Base-by-base conservation (phyloP, 2,329 filamentous ascomycete species). In the Rhinocladiella mackenziei region DNA sequence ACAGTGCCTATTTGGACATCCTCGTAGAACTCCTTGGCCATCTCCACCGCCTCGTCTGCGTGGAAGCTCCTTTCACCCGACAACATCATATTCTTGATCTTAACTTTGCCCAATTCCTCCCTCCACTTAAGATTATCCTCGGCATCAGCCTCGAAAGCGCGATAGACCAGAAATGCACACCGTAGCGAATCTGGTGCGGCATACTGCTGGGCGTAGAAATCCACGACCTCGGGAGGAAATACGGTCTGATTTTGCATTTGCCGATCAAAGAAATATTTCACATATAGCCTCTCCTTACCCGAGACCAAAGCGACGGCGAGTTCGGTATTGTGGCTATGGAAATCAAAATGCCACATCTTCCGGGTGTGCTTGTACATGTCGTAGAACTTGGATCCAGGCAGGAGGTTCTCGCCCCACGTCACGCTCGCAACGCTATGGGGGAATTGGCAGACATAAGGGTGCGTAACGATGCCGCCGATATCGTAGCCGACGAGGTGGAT, bases 401-500 rank as follows among this genome's bases (percentile, higher is more conserved):
- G 57, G 1, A 66, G 67, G 44, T 65, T 69, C 51, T 72, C 68
- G 10, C 66, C 68, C 65, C 65, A 70, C 9, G 57, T 63, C 11
- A 71, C 60, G 36, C 60, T 67, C 1, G 60, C 25, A 59, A 48
- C 1, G 61, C 37, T 15, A 1, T 43, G 51, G 0, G 68, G 58
- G 31, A 65, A 66, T 1, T 59, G 61, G 1, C 59, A 53, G 3
- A 64, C n/a, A n/a, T n/a, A n/a, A n/a, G n/a, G 68, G 45, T 67
- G 66, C 0, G 67, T 66, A 17, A 73, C 63, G 68, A 73, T 73
- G 31, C 68, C 69, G 11, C 70, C 68, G 14, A 73, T 72, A 42
- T 73, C 71, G 39, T 74, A 67, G 9, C 70, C 70, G 0, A 73
- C 63, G 0, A 72, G 52, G 4, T 61, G n/a, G n/a, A n/a, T n/a